A percentile compares a stretch with the other conserved stretches of the same genome.
Evolutionary conservation across 2,329 filamentous ascomycete genomes (phyloP).

Genomic region (Colletotrichum coccodes): DNA sequence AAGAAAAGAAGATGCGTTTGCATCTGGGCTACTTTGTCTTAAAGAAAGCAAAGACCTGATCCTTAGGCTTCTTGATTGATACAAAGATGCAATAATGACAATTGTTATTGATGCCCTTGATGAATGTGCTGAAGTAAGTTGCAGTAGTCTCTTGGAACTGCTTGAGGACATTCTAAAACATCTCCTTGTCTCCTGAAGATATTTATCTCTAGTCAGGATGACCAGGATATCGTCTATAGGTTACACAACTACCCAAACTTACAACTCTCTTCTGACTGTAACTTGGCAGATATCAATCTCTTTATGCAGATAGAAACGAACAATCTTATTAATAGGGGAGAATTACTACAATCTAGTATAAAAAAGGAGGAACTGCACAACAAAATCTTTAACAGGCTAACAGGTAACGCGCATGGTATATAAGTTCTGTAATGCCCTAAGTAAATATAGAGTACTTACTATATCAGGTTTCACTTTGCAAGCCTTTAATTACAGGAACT

Average conservation of each 20-base stretch:
- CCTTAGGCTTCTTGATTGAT: constrained; percentile 1
- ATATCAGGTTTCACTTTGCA: constrained; percentile 24
- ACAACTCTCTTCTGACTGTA: constrained; percentile 3
- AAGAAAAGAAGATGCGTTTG: background rate
- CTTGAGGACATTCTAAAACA: constrained; percentile 8
- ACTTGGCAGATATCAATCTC: background rate
- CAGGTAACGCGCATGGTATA: background rate
- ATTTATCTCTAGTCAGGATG: constrained; percentile 24
- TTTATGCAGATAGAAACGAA: background rate
- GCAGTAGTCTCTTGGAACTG: background rate
- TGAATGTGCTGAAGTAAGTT: constrained; percentile 5
- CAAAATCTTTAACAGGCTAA: background rate
- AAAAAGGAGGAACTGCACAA: background rate
- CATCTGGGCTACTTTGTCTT: background rate
- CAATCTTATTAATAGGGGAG: background rate
- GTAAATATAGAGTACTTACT: background rate
- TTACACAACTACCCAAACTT: constrained; percentile 1
- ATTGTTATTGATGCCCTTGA: constrained; percentile 24
- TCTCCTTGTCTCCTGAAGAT: constrained; percentile 21
- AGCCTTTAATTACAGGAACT: constrained; percentile 20
- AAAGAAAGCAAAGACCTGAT: constrained; percentile 5
- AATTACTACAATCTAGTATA: background rate
- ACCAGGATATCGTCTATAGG: constrained; percentile 25
- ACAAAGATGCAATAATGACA: background rate
- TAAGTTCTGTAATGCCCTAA: background rate